Percentiles rank a stretch among this genome's conserved stretches.
phyloP scores from a whole-genome alignment of 83 land plant species.

The Picea mariana region DNA sequence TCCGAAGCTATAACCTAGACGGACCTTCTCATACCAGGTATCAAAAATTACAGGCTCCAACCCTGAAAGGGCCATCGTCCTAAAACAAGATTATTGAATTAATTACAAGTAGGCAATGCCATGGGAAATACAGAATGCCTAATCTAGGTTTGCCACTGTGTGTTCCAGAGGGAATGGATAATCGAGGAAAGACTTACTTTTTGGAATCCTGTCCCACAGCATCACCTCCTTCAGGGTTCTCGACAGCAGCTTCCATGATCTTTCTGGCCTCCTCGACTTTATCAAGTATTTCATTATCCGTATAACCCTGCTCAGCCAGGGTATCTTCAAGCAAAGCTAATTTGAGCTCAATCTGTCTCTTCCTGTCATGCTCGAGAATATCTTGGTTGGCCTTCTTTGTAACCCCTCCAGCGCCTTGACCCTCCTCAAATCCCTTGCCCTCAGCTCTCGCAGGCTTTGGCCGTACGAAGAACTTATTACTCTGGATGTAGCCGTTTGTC shows the following conservation, averaged over 20 bases:
- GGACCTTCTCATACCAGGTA: too few relatives aligned
- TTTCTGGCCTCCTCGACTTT: slow-evolving; percentile 55
- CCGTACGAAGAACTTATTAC: slow-evolving; percentile 83
- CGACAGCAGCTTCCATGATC: too few relatives aligned
- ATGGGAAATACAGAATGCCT: neutral
- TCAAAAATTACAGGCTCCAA: too few relatives aligned
- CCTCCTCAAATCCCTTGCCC: slow-evolving; percentile 49
- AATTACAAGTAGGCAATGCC: neutral
- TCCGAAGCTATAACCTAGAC: too few relatives aligned
- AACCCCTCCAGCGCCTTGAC: slow-evolving; percentile 75
- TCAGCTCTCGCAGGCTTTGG: slow-evolving; percentile 28
- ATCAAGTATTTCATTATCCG: slow-evolving; percentile 67
- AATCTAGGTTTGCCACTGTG: neutral
- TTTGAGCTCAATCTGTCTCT: slow-evolving; percentile 85
- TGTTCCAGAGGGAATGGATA: too few relatives aligned
- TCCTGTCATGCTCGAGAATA: slow-evolving; percentile 88
- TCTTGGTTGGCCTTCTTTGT: slow-evolving; percentile 72
- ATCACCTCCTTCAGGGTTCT: slow-evolving; percentile 13
- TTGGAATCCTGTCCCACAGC: neutral
- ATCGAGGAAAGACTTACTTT: slow-evolving; percentile 3
- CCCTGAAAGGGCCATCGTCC: too few relatives aligned
- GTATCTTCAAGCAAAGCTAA: slow-evolving; percentile 76
- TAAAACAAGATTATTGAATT: neutral
- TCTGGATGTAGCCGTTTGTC: slow-evolving; percentile 95
- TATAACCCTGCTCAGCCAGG: slow-evolving; percentile 81